Evolutionary conservation across 2,329 filamentous ascomycete species (phyloP), one percentile per base, ranked within the genome.

Genomic region (Penicillium decumbens): DNA sequence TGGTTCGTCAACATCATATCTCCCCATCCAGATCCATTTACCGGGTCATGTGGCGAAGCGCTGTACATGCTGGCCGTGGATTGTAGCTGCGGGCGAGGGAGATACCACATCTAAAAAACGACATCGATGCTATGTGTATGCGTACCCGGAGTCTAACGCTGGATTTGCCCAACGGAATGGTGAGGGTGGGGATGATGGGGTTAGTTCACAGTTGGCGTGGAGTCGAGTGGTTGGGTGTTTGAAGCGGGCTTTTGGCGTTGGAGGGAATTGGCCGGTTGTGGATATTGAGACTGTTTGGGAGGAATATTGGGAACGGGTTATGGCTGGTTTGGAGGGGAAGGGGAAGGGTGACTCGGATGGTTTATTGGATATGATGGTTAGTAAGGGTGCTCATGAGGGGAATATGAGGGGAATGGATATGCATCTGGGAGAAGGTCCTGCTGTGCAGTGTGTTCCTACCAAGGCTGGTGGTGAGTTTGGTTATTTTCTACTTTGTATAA

Each of bases 151-250:
- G 44, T 79, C 68, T 0, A 70, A 78, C 35, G 66, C 79, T 0
- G 85, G 87, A 0, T 89, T 89, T 51, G 85, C 85, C 0, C 85
- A 89, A 66, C 75, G 40, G 62, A 28, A 3, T 28, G 84, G 10
- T 2, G 77, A 82, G 28, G 5, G 41, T 41, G 1, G 10, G 37
- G 35, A 46, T 28, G 57, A 58, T 12, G 28, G 44, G 6, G 73
- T 85, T 7, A 77, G 77, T 1, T 79, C 84, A 2, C 77, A 78
- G 8, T 62, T 88, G 18, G 84, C 85, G 0, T 89, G 84, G 79
- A 81, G 77, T 23, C 75, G 86, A 10, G 82, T 78, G 29, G 60
- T 89, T 48, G 75, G 73, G 0, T 70, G 75, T 6, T 74, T 87
- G 18, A 75, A 81, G 37, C 76, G 76, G 41, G 83, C 80, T 0